These are phyloP conservation scores for Penicillium concentricum DNA, from an alignment of 2,329 filamentous ascomycete species.

Conservation along the genomic window DNA sequence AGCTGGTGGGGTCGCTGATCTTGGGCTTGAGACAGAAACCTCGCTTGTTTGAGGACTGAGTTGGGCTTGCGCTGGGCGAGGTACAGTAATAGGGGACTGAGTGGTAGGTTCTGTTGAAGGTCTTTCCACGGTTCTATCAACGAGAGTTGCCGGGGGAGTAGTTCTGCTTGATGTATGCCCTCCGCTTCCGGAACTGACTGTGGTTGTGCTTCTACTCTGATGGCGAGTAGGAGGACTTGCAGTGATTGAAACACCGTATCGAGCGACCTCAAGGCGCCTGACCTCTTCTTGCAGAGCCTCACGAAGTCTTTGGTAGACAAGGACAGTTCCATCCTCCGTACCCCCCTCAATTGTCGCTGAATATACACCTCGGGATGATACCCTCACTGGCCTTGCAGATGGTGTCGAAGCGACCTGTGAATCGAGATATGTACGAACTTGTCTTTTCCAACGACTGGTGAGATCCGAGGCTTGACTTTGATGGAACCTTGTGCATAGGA, in stretches of 20 bases:
- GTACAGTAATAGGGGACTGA: not conserved
- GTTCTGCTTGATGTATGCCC: not conserved
- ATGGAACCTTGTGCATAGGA: slow-evolving; percentile 22
- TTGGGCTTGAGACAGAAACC: not conserved
- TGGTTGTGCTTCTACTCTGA: not conserved
- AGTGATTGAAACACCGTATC: not conserved
- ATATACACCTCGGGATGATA: not conserved
- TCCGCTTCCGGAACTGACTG: not conserved
- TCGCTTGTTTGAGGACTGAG: not conserved
- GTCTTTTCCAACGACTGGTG: slow-evolving; percentile 7
- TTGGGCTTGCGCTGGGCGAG: not conserved
- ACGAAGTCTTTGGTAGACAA: not conserved
- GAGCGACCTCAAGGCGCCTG: not conserved
- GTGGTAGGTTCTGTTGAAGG: not conserved
- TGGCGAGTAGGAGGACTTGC: not conserved
- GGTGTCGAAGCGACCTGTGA: not conserved
- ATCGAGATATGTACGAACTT: slow-evolving; percentile 3
- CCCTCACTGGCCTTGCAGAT: not conserved
- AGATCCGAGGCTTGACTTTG: slow-evolving; percentile 19
- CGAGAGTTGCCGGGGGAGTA: too few species aligned
- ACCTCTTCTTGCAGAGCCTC: not conserved
- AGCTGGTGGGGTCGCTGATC: not conserved
- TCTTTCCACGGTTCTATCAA: not conserved
- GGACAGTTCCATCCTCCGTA: not conserved
- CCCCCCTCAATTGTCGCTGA: not conserved